Base-by-base conservation (phyloP, 73 alveolate species). In the Stentor coeruleus region DNA sequence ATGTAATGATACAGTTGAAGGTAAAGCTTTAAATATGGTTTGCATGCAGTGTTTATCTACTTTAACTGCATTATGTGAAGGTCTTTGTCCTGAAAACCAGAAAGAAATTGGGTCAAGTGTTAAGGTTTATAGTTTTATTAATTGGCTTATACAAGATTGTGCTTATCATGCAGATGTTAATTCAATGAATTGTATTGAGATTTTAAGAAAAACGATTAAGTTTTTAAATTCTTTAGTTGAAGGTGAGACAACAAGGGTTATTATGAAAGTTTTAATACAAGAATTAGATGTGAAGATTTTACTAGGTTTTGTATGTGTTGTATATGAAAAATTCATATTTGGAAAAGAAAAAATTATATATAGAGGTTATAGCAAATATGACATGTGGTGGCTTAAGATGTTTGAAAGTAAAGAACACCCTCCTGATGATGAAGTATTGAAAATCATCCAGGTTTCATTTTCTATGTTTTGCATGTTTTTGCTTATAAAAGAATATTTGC, bases 81-180 rank as follows among this genome's bases (percentile, higher is more conserved):
- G 98, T 0, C 98, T 97, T 35, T 94, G 98, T 83, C 87, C 87
- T 80, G 97, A 90, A 58, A 91, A 92, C 77, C 95, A 94, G 90
- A 41, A 82, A 26, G 84, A 86, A 15, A 74, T 91, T 49, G 93
- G 93, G 20, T 84, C 84, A 74, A 88, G 94, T 35, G 90, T 91
- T 79, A 90, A 81, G 37, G 85, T 89, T 38, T 90, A 89, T 55
- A 85, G 66, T 38, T 85, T 90, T 57, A 74, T 87, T 42, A 90
- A 89, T 72, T 72, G 88, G 83, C 41, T 89, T 6, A 49, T 49
- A 42, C 77, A 79, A 41, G 58, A 77, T 3, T 80, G 81, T 42
- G 33, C 77, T 15, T 33, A 83, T 20, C 49, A 26, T 6, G 20
- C 20, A 6, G 20, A 20, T 20, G 79, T 28, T 14, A 26, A 20